Evolutionary conservation across 768 basidiomycete species (phyloP), one percentile per base, ranked within the genome.

Genomic region (Mycena olivaceomarginata): DNA sequence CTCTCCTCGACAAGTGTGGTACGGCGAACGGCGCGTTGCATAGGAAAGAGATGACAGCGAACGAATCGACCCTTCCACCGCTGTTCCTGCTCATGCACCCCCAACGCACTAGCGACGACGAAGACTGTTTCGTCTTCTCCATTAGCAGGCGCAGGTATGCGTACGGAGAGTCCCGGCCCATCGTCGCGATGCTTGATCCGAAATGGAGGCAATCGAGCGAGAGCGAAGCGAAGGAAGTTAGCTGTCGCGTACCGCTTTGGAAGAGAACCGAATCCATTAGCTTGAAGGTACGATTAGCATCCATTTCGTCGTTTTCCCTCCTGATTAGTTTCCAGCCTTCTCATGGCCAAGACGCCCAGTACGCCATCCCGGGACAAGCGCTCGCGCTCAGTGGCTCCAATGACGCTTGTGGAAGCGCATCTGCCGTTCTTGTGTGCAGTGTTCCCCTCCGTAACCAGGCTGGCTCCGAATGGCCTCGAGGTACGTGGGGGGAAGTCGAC

Each of bases 41-140:
- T 85, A 93, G 92, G 84, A 93, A 91, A 78, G 82, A 88, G 31
- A 66, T 83, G 18, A 84, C 84, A 12, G 70, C 83, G 0, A 88
- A 86, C n/a, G 92, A 93, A n/a, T 79, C 70, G 3, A 82, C 85
- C 9, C 85, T 92, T 40, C 93, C 94, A 0, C 91, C 94, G 0
- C 82, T 98, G 13, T 97, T 93, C 86, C 88, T 96, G 88, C 90
- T 98, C 80, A 91, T 98, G 80, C 97, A 98, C 82, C 97, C 97
- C 16, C 93, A 94, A 45, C 92, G 97, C 1, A 96, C 96, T 5
- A 92, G 93, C 70, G 89, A 93, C 45, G 89, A 90, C 3, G 91
- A 96, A 43, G 98, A 99, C 81, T 88, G 89, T 5, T 98, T 96
- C 82, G 94, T 96, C 18, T 97, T 99, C 82, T 95, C 97, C 0